Evolutionary conservation across 2,329 filamentous ascomycete species (phyloP).

Genomic region (Exophiala sideris): DNA sequence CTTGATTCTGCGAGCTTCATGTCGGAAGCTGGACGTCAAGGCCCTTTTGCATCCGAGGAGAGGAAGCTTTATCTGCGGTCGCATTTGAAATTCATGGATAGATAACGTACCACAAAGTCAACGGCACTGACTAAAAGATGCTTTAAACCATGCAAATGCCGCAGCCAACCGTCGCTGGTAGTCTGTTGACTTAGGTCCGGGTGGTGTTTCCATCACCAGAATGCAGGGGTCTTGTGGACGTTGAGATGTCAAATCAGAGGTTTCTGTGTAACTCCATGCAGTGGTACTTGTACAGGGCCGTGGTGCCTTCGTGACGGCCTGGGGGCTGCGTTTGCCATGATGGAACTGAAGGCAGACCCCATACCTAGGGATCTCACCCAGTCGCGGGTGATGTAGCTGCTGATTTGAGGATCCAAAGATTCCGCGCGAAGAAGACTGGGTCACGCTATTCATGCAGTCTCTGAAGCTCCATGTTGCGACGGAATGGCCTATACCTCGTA

Average conservation of each 20-base stretch:
- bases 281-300: not conserved
- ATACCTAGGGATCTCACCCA: too few relatives aligned
- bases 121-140: too few relatives aligned
- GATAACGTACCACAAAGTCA: too few relatives aligned
- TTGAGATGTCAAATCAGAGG: not conserved
- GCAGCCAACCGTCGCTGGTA: not conserved
- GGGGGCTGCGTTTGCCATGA: not conserved
- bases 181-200: not conserved
- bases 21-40: not conserved
- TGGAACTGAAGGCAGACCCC: too few relatives aligned
- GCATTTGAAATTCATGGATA: too few relatives aligned
- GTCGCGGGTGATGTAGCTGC: not conserved
- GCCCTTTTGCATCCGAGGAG: not conserved
- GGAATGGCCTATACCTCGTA: not conserved
- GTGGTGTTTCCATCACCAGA: not conserved
- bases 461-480: not conserved
- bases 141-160: not conserved
- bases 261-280: not conserved
- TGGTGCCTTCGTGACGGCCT: not conserved
- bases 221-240: not conserved
- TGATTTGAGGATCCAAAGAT: not conserved
- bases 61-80: not conserved
- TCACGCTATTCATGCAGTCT: slow-evolving; percentile 3
- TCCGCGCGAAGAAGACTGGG: not conserved
- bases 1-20: not conserved